Evolutionary conservation across 805 yeast species (phyloP).

Genomic region (Henningerozyma blattae): DNA sequence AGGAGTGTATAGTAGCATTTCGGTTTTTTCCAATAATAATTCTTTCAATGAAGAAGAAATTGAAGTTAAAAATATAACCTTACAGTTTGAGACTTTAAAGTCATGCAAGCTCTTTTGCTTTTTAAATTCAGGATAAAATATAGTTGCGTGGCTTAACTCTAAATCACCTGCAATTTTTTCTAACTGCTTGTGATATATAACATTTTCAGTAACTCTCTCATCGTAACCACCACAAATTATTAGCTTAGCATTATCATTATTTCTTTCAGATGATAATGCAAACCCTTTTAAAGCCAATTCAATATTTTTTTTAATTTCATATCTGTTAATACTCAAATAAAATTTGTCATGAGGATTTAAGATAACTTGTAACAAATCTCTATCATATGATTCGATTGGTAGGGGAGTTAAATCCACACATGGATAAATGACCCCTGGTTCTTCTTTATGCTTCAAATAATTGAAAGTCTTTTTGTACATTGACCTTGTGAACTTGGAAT

Average conservation of each 20-base stretch:
- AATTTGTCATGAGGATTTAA: slow-evolving; percentile 17
- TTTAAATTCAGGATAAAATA: slow-evolving; percentile 20
- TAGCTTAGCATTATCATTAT: slow-evolving; percentile 31
- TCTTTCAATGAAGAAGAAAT: slow-evolving; percentile 55
- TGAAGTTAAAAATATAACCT: slow-evolving; percentile 71
- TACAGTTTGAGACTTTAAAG: slow-evolving; percentile 25
- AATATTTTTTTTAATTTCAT: slow-evolving; percentile 76
- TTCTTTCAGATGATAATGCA: slow-evolving; percentile 28
- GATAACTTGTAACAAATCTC: slow-evolving; percentile 9
- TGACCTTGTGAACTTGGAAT: slow-evolving; percentile 69
- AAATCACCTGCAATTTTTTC: slow-evolving; percentile 34
- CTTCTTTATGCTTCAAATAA: slow-evolving; percentile 18
- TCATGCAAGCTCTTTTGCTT: slow-evolving; percentile 9
- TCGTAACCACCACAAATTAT: slow-evolving; percentile 92
- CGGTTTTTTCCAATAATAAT: slow-evolving; percentile 43
- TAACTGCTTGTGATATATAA: slow-evolving; percentile 53
- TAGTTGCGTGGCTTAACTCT: slow-evolving; percentile 34
- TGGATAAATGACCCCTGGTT: slow-evolving; percentile 29
- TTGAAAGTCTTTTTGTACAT: slow-evolving; percentile 58
- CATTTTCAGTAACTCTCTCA: slow-evolving; percentile 60
- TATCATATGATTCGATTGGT: slow-evolving; percentile 9
- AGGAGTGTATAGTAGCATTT: slow-evolving; percentile 76
- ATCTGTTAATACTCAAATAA: slow-evolving; percentile 75
- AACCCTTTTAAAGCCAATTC: slow-evolving; percentile 66
- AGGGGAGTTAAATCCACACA: slow-evolving; percentile 47